Evolutionary conservation across 2,329 filamentous ascomycete species (phyloP).

Genomic region (Gnomoniopsis sp.): DNA sequence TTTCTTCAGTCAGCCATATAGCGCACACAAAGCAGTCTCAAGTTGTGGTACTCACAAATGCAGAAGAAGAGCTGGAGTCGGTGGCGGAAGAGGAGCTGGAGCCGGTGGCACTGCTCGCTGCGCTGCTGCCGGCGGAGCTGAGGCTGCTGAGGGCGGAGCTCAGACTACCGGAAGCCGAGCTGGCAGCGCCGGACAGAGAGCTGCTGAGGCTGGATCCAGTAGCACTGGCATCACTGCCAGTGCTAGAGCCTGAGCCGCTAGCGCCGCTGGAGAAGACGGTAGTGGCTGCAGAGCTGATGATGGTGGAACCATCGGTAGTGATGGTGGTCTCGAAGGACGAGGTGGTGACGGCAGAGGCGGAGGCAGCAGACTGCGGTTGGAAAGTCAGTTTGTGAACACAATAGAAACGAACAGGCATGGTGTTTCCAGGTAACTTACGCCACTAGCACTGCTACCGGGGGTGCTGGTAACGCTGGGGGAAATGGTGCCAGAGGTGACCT

Average conservation of each 20-base stretch:
- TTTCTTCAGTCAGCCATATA: conserved; percentile 10
- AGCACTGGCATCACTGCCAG: conserved; percentile 12
- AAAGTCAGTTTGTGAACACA: background rate
- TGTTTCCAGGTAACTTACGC: conserved; percentile 1
- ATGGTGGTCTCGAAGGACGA: conserved; percentile 35
- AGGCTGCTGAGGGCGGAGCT: conserved; percentile 20
- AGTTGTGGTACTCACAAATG: conserved; percentile 23
- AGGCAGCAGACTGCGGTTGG: background rate
- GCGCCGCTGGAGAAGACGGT: conserved; percentile 27
- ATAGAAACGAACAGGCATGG: background rate
- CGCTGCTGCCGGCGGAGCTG: background rate
- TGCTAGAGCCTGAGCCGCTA: conserved; percentile 19
- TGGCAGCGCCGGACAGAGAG: conserved; percentile 15
- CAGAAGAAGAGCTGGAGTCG: conserved; percentile 21
- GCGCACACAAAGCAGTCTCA: background rate
- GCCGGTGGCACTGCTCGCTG: conserved; percentile 18
- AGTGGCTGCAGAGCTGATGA: conserved; percentile 35
- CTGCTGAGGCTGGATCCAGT: conserved; percentile 16
- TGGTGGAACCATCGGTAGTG: conserved; percentile 30
- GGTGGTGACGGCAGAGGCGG: conserved; percentile 29
- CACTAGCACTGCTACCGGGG: conserved; percentile 4
- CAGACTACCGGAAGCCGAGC: conserved; percentile 24
- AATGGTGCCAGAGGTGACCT: conserved; percentile 19
- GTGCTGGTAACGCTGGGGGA: conserved; percentile 21
- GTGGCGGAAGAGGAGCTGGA: conserved; percentile 20